Percentiles rank a stretch among this genome's conserved stretches.
Evolutionary conservation across 768 basidiomycete genomes (phyloP).

Genomic region (Lanmaoa pseudosensibilis): DNA sequence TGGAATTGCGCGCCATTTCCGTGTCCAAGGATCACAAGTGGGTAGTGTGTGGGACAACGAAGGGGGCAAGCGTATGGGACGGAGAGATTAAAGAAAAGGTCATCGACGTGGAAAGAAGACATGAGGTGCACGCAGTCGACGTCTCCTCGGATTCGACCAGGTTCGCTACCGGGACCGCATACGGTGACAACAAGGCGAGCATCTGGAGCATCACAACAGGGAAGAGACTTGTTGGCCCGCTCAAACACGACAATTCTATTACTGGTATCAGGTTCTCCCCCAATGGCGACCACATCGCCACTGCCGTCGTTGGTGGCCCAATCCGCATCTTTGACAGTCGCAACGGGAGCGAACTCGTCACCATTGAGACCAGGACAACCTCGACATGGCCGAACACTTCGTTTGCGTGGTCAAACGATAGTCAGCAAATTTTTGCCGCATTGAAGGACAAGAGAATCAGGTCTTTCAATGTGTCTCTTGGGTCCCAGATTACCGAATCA

Average conservation of each 20-base stretch:
- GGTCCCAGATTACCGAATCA: not conserved
- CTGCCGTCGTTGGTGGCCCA: not conserved
- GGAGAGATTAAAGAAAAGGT: not conserved
- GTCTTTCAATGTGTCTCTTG: not conserved
- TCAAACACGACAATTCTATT: not conserved
- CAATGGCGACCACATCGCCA: not conserved
- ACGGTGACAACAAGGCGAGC: not conserved
- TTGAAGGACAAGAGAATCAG: not conserved
- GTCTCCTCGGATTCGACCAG: not conserved
- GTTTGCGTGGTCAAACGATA: not conserved
- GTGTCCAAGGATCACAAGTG: not conserved
- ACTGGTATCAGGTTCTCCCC: not conserved
- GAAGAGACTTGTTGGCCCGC: not conserved
- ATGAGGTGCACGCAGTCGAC: not conserved
- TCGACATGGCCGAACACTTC: not conserved
- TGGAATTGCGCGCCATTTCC: not conserved
- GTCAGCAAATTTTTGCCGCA: not conserved
- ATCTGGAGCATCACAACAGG: not conserved
- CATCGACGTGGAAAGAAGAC: not conserved
- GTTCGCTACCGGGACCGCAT: not conserved
- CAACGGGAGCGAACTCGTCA: not conserved
- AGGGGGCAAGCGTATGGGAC: not conserved
- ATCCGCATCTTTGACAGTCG: not conserved
- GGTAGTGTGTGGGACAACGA: not conserved
- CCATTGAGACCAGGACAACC: too few species aligned